A percentile compares a stretch with the other conserved stretches of the same genome.
Conservation (phyloP, 495 filamentous ascomycete genomes). For the Pyronema omphalodes region DNA sequence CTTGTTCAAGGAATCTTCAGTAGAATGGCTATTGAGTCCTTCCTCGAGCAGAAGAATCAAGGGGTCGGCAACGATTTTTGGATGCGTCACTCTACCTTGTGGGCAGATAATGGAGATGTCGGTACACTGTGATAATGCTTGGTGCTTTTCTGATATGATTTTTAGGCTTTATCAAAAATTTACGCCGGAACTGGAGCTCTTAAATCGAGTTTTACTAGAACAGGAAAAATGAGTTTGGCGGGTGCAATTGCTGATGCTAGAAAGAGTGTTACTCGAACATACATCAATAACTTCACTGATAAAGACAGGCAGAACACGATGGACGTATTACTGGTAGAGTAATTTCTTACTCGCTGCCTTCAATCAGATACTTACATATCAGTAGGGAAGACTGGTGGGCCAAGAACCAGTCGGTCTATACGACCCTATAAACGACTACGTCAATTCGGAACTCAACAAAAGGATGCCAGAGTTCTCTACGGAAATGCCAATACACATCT, state of each 20-base stretch:
- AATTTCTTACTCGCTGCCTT: neutral
- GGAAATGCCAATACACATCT: constrained; percentile 39
- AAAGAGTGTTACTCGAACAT: constrained; percentile 81
- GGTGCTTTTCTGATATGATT: neutral
- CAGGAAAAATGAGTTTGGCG: constrained; percentile 88
- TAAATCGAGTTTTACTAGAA: constrained; percentile 88
- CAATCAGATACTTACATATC: neutral
- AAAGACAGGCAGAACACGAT: constrained; percentile 87
- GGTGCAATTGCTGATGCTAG: constrained; percentile 88
- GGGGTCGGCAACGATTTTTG: constrained; percentile 59
- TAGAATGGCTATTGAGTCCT: constrained; percentile 70
- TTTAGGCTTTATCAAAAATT: constrained; percentile 58
- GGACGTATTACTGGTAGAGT: constrained; percentile 50
- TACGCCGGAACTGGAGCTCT: constrained; percentile 93
- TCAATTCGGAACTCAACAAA: constrained; percentile 52
- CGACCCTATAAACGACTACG: constrained; percentile 85
- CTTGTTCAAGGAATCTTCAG: constrained; percentile 90
- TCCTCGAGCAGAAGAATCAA: constrained; percentile 50
- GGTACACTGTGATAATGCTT: constrained; percentile 5
- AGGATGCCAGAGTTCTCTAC: constrained; percentile 37
- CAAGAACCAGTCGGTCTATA: constrained; percentile 71
- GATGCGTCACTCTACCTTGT: constrained; percentile 73
- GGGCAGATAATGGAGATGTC: constrained; percentile 95
- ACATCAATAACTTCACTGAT: constrained; percentile 94
- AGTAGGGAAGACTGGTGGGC: constrained; percentile 53